A percentile compares a stretch with the other conserved stretches of the same genome.
Evolutionary conservation across 2,329 filamentous ascomycete species (phyloP).

Genomic region (Colletotrichum simmondsii): DNA sequence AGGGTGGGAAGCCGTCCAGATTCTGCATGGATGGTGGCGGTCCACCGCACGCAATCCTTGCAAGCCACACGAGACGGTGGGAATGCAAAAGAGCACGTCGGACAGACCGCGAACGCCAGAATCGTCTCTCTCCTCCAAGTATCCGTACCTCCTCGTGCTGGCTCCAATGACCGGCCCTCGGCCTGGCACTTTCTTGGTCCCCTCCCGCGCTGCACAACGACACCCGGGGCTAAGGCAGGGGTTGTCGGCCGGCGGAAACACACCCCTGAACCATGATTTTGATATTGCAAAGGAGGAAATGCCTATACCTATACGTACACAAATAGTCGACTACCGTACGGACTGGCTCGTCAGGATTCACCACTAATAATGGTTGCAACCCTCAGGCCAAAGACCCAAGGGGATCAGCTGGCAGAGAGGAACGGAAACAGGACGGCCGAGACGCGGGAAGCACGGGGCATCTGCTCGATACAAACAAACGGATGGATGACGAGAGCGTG

Average conservation of each 20-base stretch:
- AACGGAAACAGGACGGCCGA: background rate
- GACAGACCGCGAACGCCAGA: slow-evolving; percentile 21
- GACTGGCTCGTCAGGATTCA: background rate
- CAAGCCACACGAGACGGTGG: slow-evolving; percentile 34
- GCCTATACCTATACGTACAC: background rate
- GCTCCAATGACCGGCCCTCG: slow-evolving; percentile 10
- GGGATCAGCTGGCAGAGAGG: background rate
- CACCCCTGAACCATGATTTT: slow-evolving; percentile 21
- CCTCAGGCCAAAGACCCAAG: background rate
- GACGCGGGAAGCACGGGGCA: background rate
- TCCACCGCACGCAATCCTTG: slow-evolving; percentile 29
- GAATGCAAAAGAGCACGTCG: slow-evolving; percentile 20
- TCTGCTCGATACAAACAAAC: background rate
- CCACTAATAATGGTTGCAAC: background rate
- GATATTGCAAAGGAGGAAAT: background rate
- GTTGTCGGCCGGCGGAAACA: slow-evolving; percentile 14
- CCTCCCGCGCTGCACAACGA: slow-evolving; percentile 17
- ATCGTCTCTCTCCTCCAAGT: background rate
- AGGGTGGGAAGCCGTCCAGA: slow-evolving; percentile 35
- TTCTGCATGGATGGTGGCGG: slow-evolving; percentile 31
- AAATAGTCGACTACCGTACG: background rate
- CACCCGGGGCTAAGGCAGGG: slow-evolving; percentile 32
- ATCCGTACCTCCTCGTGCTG: background rate
- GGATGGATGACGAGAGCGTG: background rate
- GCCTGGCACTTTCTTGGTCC: slow-evolving; percentile 20